Base-by-base conservation (phyloP, 1,139 yeast genomes). In the Trichomonascaceae sp. region DNA sequence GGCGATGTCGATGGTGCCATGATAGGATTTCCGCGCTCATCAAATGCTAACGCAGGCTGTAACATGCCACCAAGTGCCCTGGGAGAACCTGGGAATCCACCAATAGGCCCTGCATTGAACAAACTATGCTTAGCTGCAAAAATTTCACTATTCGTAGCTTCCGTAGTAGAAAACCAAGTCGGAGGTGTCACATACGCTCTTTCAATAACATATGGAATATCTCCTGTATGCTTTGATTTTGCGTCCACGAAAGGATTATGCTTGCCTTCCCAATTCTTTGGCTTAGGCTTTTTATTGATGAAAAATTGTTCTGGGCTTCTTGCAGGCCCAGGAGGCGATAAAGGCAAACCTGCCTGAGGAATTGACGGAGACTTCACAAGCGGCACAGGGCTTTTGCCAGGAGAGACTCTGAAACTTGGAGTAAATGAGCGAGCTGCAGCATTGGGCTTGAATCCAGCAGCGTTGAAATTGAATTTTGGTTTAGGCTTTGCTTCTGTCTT, bases 141-240 rank as follows among this genome's bases (percentile, higher is more conserved):
- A 12, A 63, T 48, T 7, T 61, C 66, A 8, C 52, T 27, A 47
- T 64, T 63, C 1, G 69, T 58, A 45, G 57, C 57, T 45, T 65
- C 69, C 38, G 53, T 59, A n/a, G 60, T 61, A n/a, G 60, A 57
- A 10, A 57, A 51, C 96, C 96, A 88, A 0, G 93, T 85, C 52
- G 96, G 96, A 3, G 89, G 85, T 0, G 95, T 85, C 49, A 77
- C 76, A 68, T 79, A 88, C 1, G 95, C 83, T 61, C 77, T 81
- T 61, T 84, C 93, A 57, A 82, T 70, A 22, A 70, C 65, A 55
- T 78, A 73, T 61, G 70, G 52, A 12, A 24, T 22, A 58, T 69
- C 68, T 12, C 67, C 70, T n/a, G 71, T 72, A 52, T 68, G 66
- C 8, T 69, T 70, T 43, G 65, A 66, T 55, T 68, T 67, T 22